Evolutionary conservation across 2,329 filamentous ascomycete species (phyloP).

Genomic region (Clonostachys byssicola): DNA sequence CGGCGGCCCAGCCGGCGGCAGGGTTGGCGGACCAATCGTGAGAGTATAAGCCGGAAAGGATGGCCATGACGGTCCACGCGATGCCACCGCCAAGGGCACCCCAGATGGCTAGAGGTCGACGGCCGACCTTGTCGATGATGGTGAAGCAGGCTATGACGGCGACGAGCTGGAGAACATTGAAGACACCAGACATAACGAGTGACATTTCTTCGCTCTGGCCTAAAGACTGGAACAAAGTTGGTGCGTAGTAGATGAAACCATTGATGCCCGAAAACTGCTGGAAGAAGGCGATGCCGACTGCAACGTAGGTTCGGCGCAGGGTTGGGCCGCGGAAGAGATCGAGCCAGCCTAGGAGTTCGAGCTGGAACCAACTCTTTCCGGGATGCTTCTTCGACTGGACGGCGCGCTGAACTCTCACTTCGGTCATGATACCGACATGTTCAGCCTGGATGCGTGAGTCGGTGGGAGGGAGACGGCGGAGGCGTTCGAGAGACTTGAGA

Average conservation of each 20-base stretch:
- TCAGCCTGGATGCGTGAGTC: slow-evolving; percentile 39
- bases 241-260: slow-evolving; percentile 40
- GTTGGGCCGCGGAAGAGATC: slow-evolving; percentile 40
- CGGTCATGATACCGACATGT: slow-evolving; percentile 41
- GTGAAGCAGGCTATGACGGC: slow-evolving; percentile 11
- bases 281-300: slow-evolving; percentile 32
- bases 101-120: slow-evolving; percentile 34
- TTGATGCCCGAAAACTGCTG: slow-evolving; percentile 28
- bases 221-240: slow-evolving; percentile 32
- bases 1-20: slow-evolving; percentile 49
- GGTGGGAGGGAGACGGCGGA: slow-evolving; percentile 31
- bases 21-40: slow-evolving; percentile 38
- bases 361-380: slow-evolving; percentile 17
- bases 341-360: slow-evolving; percentile 37
- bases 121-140: slow-evolving; percentile 37
- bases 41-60: slow-evolving; percentile 42
- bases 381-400: neutral
- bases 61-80: slow-evolving; percentile 47
- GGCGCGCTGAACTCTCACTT: neutral
- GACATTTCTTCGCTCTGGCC: slow-evolving; percentile 24
- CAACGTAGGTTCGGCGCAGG: slow-evolving; percentile 33
- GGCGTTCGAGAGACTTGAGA: slow-evolving; percentile 24
- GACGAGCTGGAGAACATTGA: slow-evolving; percentile 38
- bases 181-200: slow-evolving; percentile 31
- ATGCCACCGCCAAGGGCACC: slow-evolving; percentile 44